A percentile compares a stretch with the other conserved stretches of the same genome.
Conservation (phyloP, 202 grass and related monocot genomes). For the Cymbopogon flexuosus region DNA sequence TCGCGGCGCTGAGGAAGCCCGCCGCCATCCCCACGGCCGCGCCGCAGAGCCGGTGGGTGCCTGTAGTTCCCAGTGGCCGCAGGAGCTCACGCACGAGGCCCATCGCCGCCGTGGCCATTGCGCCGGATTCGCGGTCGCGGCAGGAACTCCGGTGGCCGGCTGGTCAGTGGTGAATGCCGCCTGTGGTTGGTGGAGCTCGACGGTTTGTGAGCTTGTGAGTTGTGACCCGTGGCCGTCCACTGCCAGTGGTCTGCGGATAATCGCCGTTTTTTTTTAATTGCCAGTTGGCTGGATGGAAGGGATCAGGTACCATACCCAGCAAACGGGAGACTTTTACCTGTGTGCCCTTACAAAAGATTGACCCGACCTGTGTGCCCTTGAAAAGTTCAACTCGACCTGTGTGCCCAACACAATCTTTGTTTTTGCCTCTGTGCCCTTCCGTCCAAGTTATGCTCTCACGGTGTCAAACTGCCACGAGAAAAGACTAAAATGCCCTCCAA, state of each 20-base stretch:
- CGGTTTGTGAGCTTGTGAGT: neutral
- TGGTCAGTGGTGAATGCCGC: neutral
- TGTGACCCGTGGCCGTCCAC: too few species aligned
- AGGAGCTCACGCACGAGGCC: neutral
- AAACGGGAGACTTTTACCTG: too few species aligned
- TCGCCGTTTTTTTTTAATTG: conserved; percentile 12
- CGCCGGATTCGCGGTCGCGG: neutral
- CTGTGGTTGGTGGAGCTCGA: neutral
- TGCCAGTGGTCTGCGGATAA: neutral
- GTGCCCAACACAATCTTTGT: too few species aligned
- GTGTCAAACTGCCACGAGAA: too few species aligned
- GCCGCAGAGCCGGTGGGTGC: neutral
- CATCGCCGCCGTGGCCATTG: conserved; percentile 36
- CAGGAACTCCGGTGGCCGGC: neutral
- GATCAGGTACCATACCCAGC: conserved; percentile 27
- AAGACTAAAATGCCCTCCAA: too few species aligned
- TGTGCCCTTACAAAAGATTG: too few species aligned
- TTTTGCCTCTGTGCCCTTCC: too few species aligned
- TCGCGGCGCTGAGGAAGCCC: conserved; percentile 21
- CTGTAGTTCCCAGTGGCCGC: neutral
- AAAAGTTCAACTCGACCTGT: too few species aligned
- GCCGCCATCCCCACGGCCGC: neutral
- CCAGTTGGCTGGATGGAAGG: conserved; percentile 64
- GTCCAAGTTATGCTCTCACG: too few species aligned
- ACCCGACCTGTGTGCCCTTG: too few species aligned